Conservation (phyloP, 352 stramenopile species). For the Blastocystis sp. region DNA sequence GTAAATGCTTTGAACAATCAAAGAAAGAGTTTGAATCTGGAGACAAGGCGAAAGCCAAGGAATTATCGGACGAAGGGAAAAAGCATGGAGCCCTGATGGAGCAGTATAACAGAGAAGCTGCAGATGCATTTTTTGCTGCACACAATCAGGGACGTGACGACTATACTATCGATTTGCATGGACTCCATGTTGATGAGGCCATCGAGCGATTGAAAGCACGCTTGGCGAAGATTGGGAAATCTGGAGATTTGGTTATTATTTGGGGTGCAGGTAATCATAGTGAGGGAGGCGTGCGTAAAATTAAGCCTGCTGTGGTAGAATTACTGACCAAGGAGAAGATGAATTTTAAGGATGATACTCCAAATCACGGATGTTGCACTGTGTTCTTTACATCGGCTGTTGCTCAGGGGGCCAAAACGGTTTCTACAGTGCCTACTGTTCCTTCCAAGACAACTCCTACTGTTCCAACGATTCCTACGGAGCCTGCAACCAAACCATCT, state of each 20-base stretch:
- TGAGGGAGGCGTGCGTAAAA: conserved; percentile 20
- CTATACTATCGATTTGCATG: conserved; percentile 42
- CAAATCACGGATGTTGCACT: conserved; percentile 34
- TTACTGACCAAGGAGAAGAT: not conserved
- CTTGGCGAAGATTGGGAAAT: conserved; percentile 19
- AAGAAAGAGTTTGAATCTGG: conserved; percentile 41
- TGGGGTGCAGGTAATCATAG: conserved; percentile 32
- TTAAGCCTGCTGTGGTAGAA: conserved; percentile 15
- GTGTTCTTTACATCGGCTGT: not conserved
- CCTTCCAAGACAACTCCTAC: not conserved
- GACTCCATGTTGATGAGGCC: conserved; percentile 18
- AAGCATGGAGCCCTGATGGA: conserved; percentile 12
- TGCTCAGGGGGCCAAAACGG: not conserved
- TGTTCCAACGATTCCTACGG: not conserved
- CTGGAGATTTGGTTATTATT: conserved; percentile 13
- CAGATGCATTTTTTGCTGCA: conserved; percentile 4
- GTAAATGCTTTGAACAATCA: conserved; percentile 8
- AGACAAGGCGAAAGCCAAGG: conserved; percentile 31
- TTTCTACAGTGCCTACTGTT: not conserved
- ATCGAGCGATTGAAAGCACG: not conserved
- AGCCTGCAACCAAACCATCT: not conserved
- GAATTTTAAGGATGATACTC: not conserved
- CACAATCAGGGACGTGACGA: not conserved
- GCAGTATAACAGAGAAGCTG: conserved; percentile 7
- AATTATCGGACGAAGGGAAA: conserved; percentile 21